Base-by-base conservation (phyloP, 768 basidiomycete genomes). In the Mycena vulgaris region DNA sequence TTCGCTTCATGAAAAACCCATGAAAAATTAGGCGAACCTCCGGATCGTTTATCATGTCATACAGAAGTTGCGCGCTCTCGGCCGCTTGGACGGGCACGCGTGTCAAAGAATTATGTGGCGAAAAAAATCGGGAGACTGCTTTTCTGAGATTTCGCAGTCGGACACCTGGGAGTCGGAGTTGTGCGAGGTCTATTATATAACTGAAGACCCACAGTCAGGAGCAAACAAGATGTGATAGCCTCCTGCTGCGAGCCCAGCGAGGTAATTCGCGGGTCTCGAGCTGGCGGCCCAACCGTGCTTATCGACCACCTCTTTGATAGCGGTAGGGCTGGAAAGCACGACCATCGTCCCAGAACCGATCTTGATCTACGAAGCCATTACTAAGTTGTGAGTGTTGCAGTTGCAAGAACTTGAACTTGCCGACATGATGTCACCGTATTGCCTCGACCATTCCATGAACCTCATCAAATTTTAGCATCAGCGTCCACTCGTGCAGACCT, bases 371-470 rank as follows among this genome's bases (percentile, higher is more conserved):
- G 28, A 58, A 3, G 35, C n/a, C 19, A 21, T 27, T 28, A 9
- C 7, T n/a, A 16, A 21, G 2, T 13, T 37, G 17, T 10, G 14
- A 56, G 1, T 17, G 16, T 23, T 25, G 39, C n/a, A 28, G 48
- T 21, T 30, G 28, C 30, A 23, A 4, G 37, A 58, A 51, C 21
- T 37, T 11, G 4, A 31, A 37, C 45, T n/a, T 33, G 68, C 75
- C 25, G 74, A 75, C 53, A 71, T 66, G 33, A 78, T 75, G 4
- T 73, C 75, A 4, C 77, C 76, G 64, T 75, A 76, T 35, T 71
- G 33, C 39, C 58, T 49, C 39, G 77, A 75, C 77, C 77, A 77
- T 66, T 78, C 73, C n/a, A 74, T 77, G 55, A 78, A 71, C 55
- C 76, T 78, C 27, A 25, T 23, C 27, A 28, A 16, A 10, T 7